Evolutionary conservation across 2,329 filamentous ascomycete species (phyloP).

Genomic region (Ophiocordyceps sinensis): DNA sequence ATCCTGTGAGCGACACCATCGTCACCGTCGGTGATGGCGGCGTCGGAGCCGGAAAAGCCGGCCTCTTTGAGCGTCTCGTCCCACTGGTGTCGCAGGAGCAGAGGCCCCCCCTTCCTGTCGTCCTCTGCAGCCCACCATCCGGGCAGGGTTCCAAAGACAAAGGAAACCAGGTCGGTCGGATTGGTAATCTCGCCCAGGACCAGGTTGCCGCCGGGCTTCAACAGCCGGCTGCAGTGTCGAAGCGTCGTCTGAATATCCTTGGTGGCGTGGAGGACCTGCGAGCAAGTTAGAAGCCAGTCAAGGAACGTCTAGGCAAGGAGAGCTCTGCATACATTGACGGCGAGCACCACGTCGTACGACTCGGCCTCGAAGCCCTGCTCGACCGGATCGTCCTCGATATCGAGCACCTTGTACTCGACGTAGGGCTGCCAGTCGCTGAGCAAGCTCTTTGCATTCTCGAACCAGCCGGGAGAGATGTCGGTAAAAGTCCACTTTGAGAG

Average conservation of each 20-base stretch:
- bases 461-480: constrained; percentile 1
- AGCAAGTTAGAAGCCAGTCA: too few species aligned
- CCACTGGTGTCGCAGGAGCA: too few species aligned
- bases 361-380: constrained; percentile 1
- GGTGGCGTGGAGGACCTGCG: constrained; percentile 1
- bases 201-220: constrained; percentile 1
- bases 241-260: neutral
- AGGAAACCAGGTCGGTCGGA: neutral
- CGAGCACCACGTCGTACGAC: neutral
- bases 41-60: too few species aligned
- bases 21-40: too few species aligned
- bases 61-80: too few species aligned
- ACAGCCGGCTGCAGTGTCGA: neutral
- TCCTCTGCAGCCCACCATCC: constrained; percentile 1
- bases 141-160: neutral
- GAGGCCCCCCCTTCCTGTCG: too few species aligned
- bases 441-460: neutral
- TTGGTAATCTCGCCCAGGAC: neutral
- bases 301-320: too few species aligned
- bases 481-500: too few species aligned
- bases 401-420: neutral
- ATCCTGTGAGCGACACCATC: too few species aligned
- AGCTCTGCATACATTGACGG: neutral
- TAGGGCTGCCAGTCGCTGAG: neutral
- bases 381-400: neutral